Percentiles rank a stretch among this genome's conserved stretches.
phyloP scores from a whole-genome alignment of 2,329 filamentous ascomycete species.

The Pseudogymnoascus sp. region DNA sequence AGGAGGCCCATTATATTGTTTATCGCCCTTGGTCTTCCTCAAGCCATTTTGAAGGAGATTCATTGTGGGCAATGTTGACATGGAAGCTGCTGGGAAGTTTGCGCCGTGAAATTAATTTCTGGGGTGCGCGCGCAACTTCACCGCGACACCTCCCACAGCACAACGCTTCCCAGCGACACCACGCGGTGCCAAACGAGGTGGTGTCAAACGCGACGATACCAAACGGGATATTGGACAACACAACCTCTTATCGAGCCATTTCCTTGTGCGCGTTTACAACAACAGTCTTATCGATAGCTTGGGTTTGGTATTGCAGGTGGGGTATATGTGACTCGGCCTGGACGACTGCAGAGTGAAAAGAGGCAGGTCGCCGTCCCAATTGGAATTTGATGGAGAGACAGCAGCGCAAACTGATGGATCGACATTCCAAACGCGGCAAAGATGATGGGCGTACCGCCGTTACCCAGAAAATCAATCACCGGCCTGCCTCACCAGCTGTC shows the following conservation, averaged over 20 bases:
- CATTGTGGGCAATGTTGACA: conserved; percentile 16
- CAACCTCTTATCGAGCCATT: neutral
- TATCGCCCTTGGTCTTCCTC: conserved; percentile 24
- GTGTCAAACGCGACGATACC: neutral
- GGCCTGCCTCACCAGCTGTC: neutral
- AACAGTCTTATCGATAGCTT: neutral
- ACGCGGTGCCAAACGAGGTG: neutral
- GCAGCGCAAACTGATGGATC: neutral
- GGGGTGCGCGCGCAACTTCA: neutral
- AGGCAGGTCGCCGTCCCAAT: conserved; percentile 1
- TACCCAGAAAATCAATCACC: neutral
- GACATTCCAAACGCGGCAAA: neutral
- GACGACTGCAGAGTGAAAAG: neutral
- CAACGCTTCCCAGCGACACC: neutral
- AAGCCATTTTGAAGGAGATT: conserved; percentile 25
- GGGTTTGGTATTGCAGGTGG: neutral
- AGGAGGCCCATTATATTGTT: conserved; percentile 25
- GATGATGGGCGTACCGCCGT: neutral
- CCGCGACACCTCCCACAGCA: neutral
- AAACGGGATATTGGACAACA: neutral
- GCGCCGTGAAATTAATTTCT: neutral
- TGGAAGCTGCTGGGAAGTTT: conserved; percentile 7
- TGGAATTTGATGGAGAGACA: neutral
- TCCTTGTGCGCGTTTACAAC: neutral
- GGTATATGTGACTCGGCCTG: conserved; percentile 6